Percentiles rank a stretch among this genome's conserved stretches.
phyloP scores from a whole-genome alignment of 2,329 filamentous ascomycete species.

The Fusarium cicatricum region DNA sequence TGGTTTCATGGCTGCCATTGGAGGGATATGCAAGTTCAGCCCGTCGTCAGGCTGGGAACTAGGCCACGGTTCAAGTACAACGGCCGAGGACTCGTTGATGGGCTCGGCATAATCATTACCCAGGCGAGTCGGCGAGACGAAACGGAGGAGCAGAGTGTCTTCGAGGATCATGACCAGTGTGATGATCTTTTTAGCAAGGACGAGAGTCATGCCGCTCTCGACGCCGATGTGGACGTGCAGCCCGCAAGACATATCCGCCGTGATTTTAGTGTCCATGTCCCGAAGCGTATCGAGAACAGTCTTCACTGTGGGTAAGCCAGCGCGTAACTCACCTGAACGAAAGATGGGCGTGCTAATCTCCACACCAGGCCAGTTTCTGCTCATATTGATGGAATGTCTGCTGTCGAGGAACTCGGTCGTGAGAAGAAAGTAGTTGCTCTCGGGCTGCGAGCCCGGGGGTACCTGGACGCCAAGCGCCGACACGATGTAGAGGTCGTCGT shows the following conservation, averaged over 20 bases:
- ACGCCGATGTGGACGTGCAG: conserved; percentile 41
- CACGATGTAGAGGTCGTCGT: neutral
- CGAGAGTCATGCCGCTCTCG: conserved; percentile 32
- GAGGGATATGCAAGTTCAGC: conserved; percentile 4
- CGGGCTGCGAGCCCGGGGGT: neutral
- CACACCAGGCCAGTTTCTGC: conserved; percentile 19
- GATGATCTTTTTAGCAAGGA: conserved; percentile 35
- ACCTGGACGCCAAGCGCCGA: neutral
- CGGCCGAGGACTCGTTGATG: neutral
- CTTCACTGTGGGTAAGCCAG: conserved; percentile 16
- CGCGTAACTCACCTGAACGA: conserved; percentile 18
- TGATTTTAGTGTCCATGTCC: conserved; percentile 5
- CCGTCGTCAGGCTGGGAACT: neutral
- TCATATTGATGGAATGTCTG: neutral
- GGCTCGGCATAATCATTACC: neutral
- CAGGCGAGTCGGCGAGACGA: conserved; percentile 7
- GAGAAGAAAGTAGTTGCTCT: conserved; percentile 23
- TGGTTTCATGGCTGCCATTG: neutral
- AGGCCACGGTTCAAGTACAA: neutral
- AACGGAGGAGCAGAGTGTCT: conserved; percentile 14
- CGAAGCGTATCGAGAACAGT: conserved; percentile 19
- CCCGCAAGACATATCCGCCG: conserved; percentile 33
- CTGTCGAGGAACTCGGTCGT: conserved; percentile 11
- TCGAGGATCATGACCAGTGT: conserved; percentile 36
- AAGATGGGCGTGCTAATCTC: conserved; percentile 37